Evolutionary conservation across 768 basidiomycete genomes (phyloP), one percentile per base, ranked within the genome.

Genomic region (Strobilomyces dryophilus): DNA sequence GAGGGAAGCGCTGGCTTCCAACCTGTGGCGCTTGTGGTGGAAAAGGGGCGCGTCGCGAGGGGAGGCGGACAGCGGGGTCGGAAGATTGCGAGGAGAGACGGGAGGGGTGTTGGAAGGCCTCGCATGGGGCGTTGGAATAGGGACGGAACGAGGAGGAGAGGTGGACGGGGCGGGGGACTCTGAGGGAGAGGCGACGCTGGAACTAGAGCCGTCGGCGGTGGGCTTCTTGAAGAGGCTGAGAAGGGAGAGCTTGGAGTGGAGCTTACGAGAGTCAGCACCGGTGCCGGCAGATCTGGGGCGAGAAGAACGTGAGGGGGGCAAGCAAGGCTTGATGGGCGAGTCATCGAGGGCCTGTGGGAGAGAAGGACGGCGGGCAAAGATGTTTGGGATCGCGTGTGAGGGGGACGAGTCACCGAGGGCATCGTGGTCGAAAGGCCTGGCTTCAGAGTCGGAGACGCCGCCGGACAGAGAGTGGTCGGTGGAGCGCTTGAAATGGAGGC

Each of bases 231-330:
- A 89, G 15, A 90, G 74, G 59, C 80, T 83, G 57, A 89, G 73
- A 49, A 91, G 72, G 21, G 88, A 89, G 52, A 88, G 79, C 67
- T 91, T 91, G 68, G 83, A 82, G 26, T 79, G 78, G 5, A 87
- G 68, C 60, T 75, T 83, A 49, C 71, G 71, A 34, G 78, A 70
- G 24, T 87, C 84, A 50, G 82, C 79, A 49, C 77, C 85, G 29
- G 76, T 85, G 6, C 88, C 87, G 35, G 87, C 86, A 36, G 88
- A 90, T 54, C 83, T 77, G 17, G 90, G 89, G 49, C 89, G 76
- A 37, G 75, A 77, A 37, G 67, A 71, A 45, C 75, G 74, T 56
- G 51, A 42, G 20, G 62, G 26, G 46, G 29, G 29, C 1, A 65
- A 66, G 45, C 61, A 55, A 18, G 57, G 73, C 61, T 17, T 73